Conservation (phyloP, 1,139 yeast species). For the Magnusiomyces magnusii region DNA sequence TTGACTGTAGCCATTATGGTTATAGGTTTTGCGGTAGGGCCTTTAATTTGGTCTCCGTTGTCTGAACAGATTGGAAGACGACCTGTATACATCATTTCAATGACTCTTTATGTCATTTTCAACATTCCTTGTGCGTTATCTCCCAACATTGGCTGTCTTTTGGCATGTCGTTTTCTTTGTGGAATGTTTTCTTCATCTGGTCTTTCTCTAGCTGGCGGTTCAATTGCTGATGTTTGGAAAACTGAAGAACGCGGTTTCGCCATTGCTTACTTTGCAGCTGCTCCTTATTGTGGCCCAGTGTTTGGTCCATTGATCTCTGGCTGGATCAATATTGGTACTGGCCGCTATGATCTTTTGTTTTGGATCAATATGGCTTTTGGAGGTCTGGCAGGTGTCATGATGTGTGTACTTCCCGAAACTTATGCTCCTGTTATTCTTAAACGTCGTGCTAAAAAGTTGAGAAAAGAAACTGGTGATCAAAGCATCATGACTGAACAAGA, state of each 20-base stretch:
- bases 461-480: slow-evolving; percentile 72
- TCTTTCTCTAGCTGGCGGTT: slow-evolving; percentile 80
- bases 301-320: slow-evolving; percentile 89
- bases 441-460: slow-evolving; percentile 55
- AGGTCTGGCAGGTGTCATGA: slow-evolving; percentile 67
- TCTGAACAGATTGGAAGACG: slow-evolving; percentile 83
- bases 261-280: slow-evolving; percentile 83
- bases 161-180: slow-evolving; percentile 75
- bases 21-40: slow-evolving; percentile 81
- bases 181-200: slow-evolving; percentile 87
- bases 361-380: slow-evolving; percentile 95
- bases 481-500: slow-evolving; percentile 92
- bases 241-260: slow-evolving; percentile 78
- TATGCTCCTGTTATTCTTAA: slow-evolving; percentile 83
- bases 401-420: slow-evolving; percentile 69
- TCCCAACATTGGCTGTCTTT: slow-evolving; percentile 70
- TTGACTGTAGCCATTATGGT: slow-evolving; percentile 83
- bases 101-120: slow-evolving; percentile 65
- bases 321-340: slow-evolving; percentile 64
- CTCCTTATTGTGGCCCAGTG: slow-evolving; percentile 91
- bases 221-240: slow-evolving; percentile 79
- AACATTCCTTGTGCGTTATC: slow-evolving; percentile 87
- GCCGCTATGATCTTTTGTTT: slow-evolving; percentile 59
- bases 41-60: slow-evolving; percentile 83
- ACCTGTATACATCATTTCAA: slow-evolving; percentile 72